Percentiles rank a stretch among this genome's conserved stretches.
Evolutionary conservation across 805 yeast genomes (phyloP).

Genomic region (Saccharomyces kudriavzevii): DNA sequence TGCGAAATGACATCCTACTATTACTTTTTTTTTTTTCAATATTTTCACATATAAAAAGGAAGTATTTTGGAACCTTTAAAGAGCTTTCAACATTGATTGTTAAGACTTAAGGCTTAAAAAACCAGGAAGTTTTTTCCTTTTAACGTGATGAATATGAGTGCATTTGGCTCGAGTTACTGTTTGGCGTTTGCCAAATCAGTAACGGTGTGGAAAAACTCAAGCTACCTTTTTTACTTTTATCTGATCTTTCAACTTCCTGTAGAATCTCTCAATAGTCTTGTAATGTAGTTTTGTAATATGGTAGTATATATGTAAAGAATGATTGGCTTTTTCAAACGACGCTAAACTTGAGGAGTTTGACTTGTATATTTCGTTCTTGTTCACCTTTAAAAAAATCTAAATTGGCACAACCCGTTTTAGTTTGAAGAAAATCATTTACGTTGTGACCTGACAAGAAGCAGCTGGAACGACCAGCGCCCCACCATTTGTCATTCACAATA

Average conservation of each 20-base stretch:
- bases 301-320: not conserved
- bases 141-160: slow-evolving; percentile 86
- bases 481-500: not conserved
- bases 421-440: not conserved
- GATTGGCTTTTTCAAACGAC: not conserved
- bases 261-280: not conserved
- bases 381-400: not conserved
- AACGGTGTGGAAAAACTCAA: slow-evolving; percentile 98
- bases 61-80: not conserved
- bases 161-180: slow-evolving; percentile 95
- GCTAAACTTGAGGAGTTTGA: not conserved
- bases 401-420: not conserved
- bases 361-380: not conserved
- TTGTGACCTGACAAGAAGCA: not conserved
- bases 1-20: not conserved
- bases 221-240: slow-evolving; percentile 79
- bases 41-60: not conserved
- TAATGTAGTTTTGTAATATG: not conserved
- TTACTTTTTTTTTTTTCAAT: not conserved
- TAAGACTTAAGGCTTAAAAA: slow-evolving; percentile 3
- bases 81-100: too few species aligned
- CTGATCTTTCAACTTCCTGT: slow-evolving; percentile 36
- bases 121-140: slow-evolving; percentile 30
- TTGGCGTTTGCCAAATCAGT: slow-evolving; percentile 28
- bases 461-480: not conserved